phyloP scores from a whole-genome alignment of 208 protist genomes.

The Zelonia costaricensis region DNA sequence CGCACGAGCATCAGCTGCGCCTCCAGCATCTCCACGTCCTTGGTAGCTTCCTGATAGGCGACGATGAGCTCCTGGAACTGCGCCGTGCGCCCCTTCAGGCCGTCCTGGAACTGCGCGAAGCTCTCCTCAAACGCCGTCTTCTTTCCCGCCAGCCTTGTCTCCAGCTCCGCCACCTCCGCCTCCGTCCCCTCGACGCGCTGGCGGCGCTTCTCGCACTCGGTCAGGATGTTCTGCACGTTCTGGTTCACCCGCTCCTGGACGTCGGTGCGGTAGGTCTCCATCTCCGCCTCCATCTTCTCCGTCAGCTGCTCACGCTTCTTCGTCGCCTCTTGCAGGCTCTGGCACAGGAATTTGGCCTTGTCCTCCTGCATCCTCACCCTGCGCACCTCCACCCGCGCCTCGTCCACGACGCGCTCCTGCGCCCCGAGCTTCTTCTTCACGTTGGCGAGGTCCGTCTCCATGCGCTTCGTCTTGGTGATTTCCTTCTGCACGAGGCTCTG shows the following conservation, averaged over 20 bases:
- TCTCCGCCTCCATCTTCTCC: conserved; percentile 48
- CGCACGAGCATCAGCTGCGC: conserved; percentile 43
- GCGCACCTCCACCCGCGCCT: conserved; percentile 26
- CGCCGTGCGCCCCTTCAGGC: conserved; percentile 35
- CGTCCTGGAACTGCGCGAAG: conserved; percentile 39
- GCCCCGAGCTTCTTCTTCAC: conserved; percentile 51
- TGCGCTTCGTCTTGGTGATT: conserved; percentile 69
- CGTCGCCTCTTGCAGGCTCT: conserved; percentile 48
- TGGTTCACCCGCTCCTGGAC: conserved; percentile 42
- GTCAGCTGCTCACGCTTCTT: conserved; percentile 50
- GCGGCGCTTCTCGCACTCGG: conserved; percentile 42
- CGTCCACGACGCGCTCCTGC: conserved; percentile 37
- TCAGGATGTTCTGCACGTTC: conserved; percentile 49
- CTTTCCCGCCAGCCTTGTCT: conserved; percentile 37
- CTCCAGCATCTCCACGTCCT: conserved; percentile 61
- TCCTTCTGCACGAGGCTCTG: conserved; percentile 69
- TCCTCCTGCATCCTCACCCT: conserved; percentile 29
- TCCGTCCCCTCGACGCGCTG: conserved; percentile 34
- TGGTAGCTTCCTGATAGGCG: conserved; percentile 35
- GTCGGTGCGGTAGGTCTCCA: conserved; percentile 51
- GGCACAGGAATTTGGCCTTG: conserved; percentile 46
- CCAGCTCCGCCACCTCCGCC: conserved; percentile 55
- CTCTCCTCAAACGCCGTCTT: conserved; percentile 65
- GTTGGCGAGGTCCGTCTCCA: conserved; percentile 61
- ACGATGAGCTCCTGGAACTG: conserved; percentile 54